Percentiles rank a stretch among this genome's conserved stretches.
Evolutionary conservation across 2,329 filamentous ascomycete genomes (phyloP).

Genomic region (Alternaria triticina): DNA sequence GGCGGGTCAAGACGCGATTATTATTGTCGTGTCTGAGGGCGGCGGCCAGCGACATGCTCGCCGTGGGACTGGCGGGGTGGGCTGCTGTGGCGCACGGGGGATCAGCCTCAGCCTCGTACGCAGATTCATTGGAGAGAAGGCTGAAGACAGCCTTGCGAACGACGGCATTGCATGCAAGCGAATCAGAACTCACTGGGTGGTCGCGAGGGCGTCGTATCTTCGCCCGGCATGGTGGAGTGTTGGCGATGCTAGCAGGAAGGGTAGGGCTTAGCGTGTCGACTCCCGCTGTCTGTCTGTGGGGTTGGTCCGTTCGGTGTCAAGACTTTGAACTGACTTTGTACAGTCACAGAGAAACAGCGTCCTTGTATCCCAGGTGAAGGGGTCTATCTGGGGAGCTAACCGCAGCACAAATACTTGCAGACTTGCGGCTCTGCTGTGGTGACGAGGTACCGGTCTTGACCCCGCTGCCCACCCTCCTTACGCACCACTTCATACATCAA

Average conservation of each 20-base stretch:
- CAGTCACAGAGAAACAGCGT: background rate
- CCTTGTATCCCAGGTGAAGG: background rate
- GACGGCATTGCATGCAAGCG: constrained; percentile 2
- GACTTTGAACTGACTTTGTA: background rate
- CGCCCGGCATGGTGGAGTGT: constrained; percentile 5
- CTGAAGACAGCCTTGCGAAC: constrained; percentile 14
- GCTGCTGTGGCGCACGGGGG: constrained; percentile 19
- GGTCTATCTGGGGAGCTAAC: background rate
- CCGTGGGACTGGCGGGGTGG: constrained; percentile 18
- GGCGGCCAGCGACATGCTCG: constrained; percentile 27
- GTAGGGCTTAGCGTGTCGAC: constrained; percentile 18
- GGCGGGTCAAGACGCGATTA: constrained; percentile 23
- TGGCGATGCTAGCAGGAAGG: constrained; percentile 8
- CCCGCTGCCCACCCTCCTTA: background rate
- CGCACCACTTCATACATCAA: constrained; percentile 3
- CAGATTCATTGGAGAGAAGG: constrained; percentile 7
- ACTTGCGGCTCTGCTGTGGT: constrained; percentile 21
- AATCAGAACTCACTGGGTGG: constrained; percentile 23
- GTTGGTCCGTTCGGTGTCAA: background rate
- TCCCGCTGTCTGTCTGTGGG: background rate
- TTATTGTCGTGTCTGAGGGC: constrained; percentile 30
- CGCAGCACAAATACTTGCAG: background rate
- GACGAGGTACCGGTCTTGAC: background rate
- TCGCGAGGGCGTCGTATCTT: constrained; percentile 4
- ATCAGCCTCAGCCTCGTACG: constrained; percentile 18